phyloP scores from a whole-genome alignment of 371 early-diverging fungal genomes.

The Zopfochytrium polystomum region DNA sequence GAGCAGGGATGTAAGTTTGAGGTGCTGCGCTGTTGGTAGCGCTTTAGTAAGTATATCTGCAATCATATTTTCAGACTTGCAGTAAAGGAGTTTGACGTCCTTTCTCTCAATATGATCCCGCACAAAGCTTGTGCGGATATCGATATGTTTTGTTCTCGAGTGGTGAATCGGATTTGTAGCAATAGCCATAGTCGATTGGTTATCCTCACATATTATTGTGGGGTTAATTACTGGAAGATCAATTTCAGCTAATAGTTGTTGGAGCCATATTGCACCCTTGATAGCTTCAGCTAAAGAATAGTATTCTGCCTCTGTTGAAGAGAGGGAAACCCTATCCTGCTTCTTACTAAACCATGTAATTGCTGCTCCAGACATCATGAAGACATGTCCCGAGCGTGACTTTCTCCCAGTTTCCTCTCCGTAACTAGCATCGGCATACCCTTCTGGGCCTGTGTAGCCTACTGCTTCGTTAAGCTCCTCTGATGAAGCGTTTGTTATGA shows the following conservation, averaged over 20 bases:
- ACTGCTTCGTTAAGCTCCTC: neutral
- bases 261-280: slow-evolving; percentile 26
- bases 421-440: slow-evolving; percentile 34
- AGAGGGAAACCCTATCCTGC: slow-evolving; percentile 27
- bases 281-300: slow-evolving; percentile 22
- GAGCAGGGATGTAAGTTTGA: slow-evolving; percentile 2
- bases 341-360: slow-evolving; percentile 27
- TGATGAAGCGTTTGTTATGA: neutral
- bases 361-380: slow-evolving; percentile 20
- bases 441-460: slow-evolving; percentile 5
- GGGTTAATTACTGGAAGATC: slow-evolving; percentile 11
- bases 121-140: slow-evolving; percentile 22
- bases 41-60: slow-evolving; percentile 36
- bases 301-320: slow-evolving; percentile 34
- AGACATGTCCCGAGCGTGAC: slow-evolving; percentile 28
- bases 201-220: slow-evolving; percentile 26
- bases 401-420: slow-evolving; percentile 22
- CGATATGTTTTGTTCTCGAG: slow-evolving; percentile 30
- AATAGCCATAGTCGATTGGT: slow-evolving; percentile 23
- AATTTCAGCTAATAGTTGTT: slow-evolving; percentile 16
- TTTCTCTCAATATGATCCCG: slow-evolving; percentile 24
- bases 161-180: slow-evolving; percentile 21
- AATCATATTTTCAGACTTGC: slow-evolving; percentile 23
- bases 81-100: slow-evolving; percentile 17
- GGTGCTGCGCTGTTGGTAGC: slow-evolving; percentile 15